phyloP scores from a whole-genome alignment of 495 filamentous ascomycete species.

The Neurospora sp. region DNA sequence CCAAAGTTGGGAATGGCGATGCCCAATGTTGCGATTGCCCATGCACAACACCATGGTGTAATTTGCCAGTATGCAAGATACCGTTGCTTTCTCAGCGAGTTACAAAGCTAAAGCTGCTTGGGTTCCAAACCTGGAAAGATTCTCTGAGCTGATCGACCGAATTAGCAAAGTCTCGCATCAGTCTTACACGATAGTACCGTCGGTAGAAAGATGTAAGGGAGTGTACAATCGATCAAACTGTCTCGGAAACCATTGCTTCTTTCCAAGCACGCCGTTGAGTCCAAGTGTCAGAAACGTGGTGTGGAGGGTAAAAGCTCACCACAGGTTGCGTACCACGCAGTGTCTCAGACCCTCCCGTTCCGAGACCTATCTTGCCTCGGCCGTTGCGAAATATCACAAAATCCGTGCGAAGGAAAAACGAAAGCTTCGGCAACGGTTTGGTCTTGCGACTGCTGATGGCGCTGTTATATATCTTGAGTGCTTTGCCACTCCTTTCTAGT shows the following conservation, averaged over 20 bases:
- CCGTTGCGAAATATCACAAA: background rate
- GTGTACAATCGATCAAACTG: background rate
- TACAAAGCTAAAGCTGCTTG: background rate
- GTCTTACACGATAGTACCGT: background rate
- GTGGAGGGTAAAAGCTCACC: background rate
- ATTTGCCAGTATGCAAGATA: background rate
- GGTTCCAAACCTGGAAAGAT: background rate
- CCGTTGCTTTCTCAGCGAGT: background rate
- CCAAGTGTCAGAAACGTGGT: background rate
- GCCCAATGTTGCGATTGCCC: background rate
- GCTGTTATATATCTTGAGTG: background rate
- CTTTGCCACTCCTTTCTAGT: background rate
- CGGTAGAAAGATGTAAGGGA: background rate
- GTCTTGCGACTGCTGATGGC: background rate
- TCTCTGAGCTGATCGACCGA: background rate
- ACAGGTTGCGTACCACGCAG: background rate
- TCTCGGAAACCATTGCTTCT: background rate
- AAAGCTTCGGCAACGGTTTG: background rate
- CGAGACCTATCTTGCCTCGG: background rate
- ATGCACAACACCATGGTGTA: background rate
- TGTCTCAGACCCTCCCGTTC: background rate
- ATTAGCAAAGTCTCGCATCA: background rate
- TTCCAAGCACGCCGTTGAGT: background rate
- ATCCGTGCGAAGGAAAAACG: background rate
- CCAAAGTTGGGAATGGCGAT: background rate